Conservation (phyloP, 2,329 filamentous ascomycete genomes). For the Lasiodiplodia gonubiensis region DNA sequence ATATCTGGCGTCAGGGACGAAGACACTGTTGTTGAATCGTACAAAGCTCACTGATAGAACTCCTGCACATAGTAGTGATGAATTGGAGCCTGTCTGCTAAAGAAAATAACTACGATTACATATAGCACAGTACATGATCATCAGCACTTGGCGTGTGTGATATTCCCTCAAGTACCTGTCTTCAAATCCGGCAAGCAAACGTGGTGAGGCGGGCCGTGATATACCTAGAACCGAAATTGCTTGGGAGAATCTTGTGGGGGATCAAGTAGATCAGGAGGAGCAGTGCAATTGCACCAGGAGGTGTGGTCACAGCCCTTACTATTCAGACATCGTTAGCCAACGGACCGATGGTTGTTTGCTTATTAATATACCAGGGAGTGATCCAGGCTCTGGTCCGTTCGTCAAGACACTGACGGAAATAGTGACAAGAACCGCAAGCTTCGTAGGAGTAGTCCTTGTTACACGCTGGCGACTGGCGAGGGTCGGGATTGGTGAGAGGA, state of each 20-base stretch:
- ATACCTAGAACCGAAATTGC: background rate
- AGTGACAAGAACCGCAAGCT: constrained; percentile 25
- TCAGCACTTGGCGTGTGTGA: background rate
- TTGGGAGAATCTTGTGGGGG: background rate
- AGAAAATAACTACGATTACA: background rate
- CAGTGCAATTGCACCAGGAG: constrained; percentile 28
- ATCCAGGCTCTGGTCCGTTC: constrained; percentile 11
- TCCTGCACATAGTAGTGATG: background rate
- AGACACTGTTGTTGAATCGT: background rate
- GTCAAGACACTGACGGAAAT: constrained; percentile 20
- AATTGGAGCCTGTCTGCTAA: background rate
- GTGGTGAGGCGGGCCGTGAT: background rate
- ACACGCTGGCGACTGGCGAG: background rate
- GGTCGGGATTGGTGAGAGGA: background rate
- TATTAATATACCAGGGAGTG: constrained; percentile 3
- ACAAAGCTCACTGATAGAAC: background rate
- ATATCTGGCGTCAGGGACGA: background rate
- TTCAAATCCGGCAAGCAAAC: background rate
- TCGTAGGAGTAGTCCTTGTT: constrained; percentile 17
- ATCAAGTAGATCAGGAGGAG: constrained; percentile 2
- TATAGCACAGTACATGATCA: background rate
- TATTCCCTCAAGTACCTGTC: background rate
- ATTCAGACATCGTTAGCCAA: background rate
- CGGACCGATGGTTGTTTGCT: no score
- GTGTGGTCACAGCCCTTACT: constrained; percentile 22